Evolutionary conservation across 805 yeast genomes (phyloP).

Genomic region (Suhomyces prunicola): DNA sequence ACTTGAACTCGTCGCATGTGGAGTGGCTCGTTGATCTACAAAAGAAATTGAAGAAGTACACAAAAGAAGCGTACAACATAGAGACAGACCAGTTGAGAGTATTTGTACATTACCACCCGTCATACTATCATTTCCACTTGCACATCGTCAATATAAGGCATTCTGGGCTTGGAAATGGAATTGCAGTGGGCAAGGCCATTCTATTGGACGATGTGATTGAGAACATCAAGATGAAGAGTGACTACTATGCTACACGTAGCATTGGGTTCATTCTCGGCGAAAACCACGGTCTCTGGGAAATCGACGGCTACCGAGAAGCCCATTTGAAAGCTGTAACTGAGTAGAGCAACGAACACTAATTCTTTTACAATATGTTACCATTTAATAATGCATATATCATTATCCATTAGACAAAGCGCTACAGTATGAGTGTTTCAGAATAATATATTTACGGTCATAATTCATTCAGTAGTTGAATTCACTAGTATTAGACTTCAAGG

Average conservation of each 20-base stretch:
- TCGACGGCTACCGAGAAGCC: slow-evolving; percentile 21
- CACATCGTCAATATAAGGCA: slow-evolving; percentile 79
- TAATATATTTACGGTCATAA: background rate
- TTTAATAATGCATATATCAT: too few species aligned
- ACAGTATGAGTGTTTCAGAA: background rate
- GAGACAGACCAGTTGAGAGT: slow-evolving; percentile 59
- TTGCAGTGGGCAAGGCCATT: slow-evolving; percentile 76
- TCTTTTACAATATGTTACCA: background rate
- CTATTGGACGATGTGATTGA: slow-evolving; percentile 80
- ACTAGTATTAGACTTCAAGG: slow-evolving; percentile 57
- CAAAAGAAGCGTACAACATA: slow-evolving; percentile 41
- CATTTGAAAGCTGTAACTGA: background rate
- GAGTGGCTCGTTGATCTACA: slow-evolving; percentile 53
- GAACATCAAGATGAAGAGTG: slow-evolving; percentile 52
- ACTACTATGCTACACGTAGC: slow-evolving; percentile 57
- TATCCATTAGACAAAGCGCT: background rate
- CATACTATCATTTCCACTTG: slow-evolving; percentile 92
- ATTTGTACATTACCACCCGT: slow-evolving; percentile 92
- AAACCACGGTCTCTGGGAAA: slow-evolving; percentile 69
- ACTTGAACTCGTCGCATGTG: slow-evolving; percentile 57
- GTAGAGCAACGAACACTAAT: too few species aligned
- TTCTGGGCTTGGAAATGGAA: slow-evolving; percentile 65
- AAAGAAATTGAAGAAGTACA: slow-evolving; percentile 43
- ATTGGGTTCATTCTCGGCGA: slow-evolving; percentile 72
- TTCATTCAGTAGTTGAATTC: slow-evolving; percentile 65